Base-by-base conservation (phyloP, 306 rosid genomes). In the Gleditsia sinensis region DNA sequence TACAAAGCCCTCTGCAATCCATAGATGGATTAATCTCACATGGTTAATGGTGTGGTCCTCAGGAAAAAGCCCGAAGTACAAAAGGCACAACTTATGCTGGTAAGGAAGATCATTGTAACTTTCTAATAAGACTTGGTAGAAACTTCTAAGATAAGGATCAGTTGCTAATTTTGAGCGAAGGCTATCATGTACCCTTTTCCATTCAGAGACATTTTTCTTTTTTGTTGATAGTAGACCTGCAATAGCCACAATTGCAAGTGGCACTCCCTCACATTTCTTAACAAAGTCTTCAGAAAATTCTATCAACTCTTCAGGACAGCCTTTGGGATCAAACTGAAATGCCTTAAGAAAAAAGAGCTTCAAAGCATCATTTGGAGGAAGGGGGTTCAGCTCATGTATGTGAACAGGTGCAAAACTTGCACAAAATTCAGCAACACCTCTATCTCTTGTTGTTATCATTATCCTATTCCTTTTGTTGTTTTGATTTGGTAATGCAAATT, bases 61-160 rank as follows among this genome's bases (percentile, higher is more conserved):
- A 0, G 59, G 72, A 4, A 67, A 67, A 13, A 67, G 30, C 19
- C 72, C 5, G 9, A 67, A 67, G 72, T 67, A 67, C 8, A 48
- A 49, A 42, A 46, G 51, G 43, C 72, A 67, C 9, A 27, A 17
- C 25, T 67, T 67, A 1, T 46, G 72, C 30, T 67, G 51, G 17
- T 5, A 67, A 17, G 72, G 43, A 7, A 46, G 72, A 46, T 67
- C 72, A 46, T 67, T 28, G 34, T 67, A 67, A 48, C 59, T 67
- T 3, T 45, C 58, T 2, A 7, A 28, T 0, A 67, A 39, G 34
- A 48, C 43, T 67, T 2, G 43, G 43, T 37, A 2, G 10, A 37
- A 37, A 11, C 43, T 37, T 67, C n/a, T 48, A 17, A 67, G 58
- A 37, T 48, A 45, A 5, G 72, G 59, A 67, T 67, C 51, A 67